Evolutionary conservation across 1,284 basidiomycete species (phyloP), one percentile per base, ranked within the genome.

Genomic region (Anthracocystis setariae): DNA sequence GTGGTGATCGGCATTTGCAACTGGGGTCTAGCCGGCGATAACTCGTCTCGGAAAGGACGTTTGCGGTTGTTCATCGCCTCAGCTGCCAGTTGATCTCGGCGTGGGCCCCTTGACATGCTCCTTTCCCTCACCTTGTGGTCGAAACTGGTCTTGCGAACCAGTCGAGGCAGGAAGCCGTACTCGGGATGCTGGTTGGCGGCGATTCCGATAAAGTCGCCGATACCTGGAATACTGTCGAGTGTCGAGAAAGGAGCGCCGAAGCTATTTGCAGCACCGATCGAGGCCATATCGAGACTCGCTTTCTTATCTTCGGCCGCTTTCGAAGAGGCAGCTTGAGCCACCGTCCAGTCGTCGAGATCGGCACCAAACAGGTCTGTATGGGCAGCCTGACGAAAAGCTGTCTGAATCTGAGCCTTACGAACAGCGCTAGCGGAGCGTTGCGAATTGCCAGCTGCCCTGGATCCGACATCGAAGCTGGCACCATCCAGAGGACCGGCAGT

Each of bases 91-190:
- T 67, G 67, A 20, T 73, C 70, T 5, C 62, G 46, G 13, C 73
- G 69, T 12, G 77, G 74, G 8, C 72, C 76, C 8, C 79, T 66
- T 13, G 77, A 79, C 43, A 70, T 63, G 61, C 79, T 81, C 32
- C 79, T 73, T 29, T 79, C 79, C 40, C 65, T 69, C 24, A 82
- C 80, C 46, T 80, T 81, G 71, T 82, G 80, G 50, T 82, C 80
- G 57, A 82, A 82, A 46, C 78, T 80, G 4, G 80, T 82, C 73
- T 82, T 82, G 27, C 80, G 77, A 18, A 82, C 80, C 33, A 81
- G 51, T 12, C 80, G 72, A 2, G 80, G 80, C 35, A 82, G 45
- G 66, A 82, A 82, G 27, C 80, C 80, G 54, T 82, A 82, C 38
- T 81, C 78, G 7, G 80, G 79, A 56, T 82, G 78, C 46, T 80